phyloP scores from a whole-genome alignment of 2,329 filamentous ascomycete species.

The Ceratocystis papillata region DNA sequence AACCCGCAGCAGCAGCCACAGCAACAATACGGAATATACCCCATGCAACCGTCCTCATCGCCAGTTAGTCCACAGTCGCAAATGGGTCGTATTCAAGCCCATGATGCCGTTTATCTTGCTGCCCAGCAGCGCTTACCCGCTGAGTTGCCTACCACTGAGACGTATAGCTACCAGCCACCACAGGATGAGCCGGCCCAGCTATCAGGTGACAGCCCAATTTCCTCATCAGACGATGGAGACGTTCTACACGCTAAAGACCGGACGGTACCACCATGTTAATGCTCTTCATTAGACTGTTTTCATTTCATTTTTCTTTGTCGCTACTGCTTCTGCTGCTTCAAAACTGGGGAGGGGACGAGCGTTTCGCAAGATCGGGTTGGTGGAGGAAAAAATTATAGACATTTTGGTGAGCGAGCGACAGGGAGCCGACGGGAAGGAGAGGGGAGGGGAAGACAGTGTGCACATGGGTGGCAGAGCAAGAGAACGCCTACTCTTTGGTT shows the following conservation, averaged over 20 bases:
- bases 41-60: not conserved
- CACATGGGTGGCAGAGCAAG: too few relatives aligned
- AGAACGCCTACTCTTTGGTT: too few relatives aligned
- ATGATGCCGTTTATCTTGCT: constrained; percentile 11
- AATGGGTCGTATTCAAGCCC: constrained; percentile 8
- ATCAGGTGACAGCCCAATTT: constrained; percentile 4
- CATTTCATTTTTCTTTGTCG: too few relatives aligned
- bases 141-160: constrained; percentile 8
- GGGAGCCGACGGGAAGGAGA: not conserved
- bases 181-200: constrained; percentile 17
- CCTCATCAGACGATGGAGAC: not conserved
- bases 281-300: not conserved
- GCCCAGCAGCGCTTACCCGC: constrained; percentile 14
- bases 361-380: too few relatives aligned
- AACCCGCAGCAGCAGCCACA: not conserved
- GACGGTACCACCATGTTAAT: constrained; percentile 10
- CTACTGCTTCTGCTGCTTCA: too few relatives aligned
- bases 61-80: constrained; percentile 13
- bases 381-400: too few relatives aligned
- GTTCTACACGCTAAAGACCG: constrained; percentile 3
- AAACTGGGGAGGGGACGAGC: too few relatives aligned
- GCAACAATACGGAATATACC: constrained; percentile 3
- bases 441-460: too few relatives aligned
- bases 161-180: constrained; percentile 16
- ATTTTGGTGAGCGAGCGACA: not conserved